These are phyloP conservation scores for Wallacemonas rigidus DNA, from an alignment of 208 protist species.

Conservation along the genomic window DNA sequence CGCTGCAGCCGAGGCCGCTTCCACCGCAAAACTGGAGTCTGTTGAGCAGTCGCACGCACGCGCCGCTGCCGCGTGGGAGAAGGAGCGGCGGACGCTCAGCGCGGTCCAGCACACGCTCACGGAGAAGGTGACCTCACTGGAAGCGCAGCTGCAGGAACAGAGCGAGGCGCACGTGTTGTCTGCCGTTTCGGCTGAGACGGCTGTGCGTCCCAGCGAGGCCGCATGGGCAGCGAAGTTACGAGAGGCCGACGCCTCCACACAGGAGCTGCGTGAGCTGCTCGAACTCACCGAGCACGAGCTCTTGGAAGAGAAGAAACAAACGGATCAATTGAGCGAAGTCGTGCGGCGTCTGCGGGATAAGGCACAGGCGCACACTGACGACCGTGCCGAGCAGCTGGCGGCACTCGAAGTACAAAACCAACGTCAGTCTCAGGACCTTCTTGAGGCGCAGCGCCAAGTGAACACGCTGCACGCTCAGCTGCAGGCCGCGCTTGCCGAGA, in stretches of 20 bases:
- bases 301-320: conserved; percentile 35
- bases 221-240: conserved; percentile 19
- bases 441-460: conserved; percentile 1
- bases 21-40: not conserved
- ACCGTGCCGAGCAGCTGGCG: not conserved
- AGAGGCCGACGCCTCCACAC: not conserved
- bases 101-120: conserved; percentile 8
- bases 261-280: conserved; percentile 43
- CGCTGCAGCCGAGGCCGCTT: not conserved
- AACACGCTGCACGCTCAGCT: conserved; percentile 21
- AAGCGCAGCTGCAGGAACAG: not conserved
- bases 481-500: not conserved
- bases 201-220: conserved; percentile 11
- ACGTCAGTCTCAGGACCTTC: conserved; percentile 15
- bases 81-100: not conserved
- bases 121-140: not conserved
- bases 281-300: conserved; percentile 45
- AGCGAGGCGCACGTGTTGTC: conserved; percentile 1
- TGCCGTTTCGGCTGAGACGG: conserved; percentile 6
- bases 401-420: conserved; percentile 10
- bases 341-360: conserved; percentile 24
- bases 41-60: not conserved
- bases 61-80: conserved; percentile 3
- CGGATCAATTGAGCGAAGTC: conserved; percentile 28
- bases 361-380: conserved; percentile 24